Conservation (phyloP, 306 rosid genomes). For the Vigna reflexopilosa region DNA sequence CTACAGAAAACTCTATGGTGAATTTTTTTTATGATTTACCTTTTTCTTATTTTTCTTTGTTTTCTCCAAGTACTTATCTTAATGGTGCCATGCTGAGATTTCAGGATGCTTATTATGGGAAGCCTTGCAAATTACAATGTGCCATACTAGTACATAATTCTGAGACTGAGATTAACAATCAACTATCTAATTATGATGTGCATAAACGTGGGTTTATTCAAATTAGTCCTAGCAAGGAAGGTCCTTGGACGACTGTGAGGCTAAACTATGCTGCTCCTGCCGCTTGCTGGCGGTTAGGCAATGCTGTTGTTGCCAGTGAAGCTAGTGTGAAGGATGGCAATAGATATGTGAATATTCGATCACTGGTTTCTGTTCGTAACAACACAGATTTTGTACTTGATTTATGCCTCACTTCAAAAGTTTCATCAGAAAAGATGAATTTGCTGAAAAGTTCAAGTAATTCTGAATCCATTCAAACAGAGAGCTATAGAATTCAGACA, state of each 20-base stretch:
- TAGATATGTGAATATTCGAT: conserved; percentile 84
- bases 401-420: conserved; percentile 68
- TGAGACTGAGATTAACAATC: conserved; percentile 58
- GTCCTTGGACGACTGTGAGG: conserved; percentile 99
- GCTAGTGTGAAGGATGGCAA: conserved; percentile 84
- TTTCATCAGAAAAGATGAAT: conserved; percentile 40
- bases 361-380: conserved; percentile 87
- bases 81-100: conserved; percentile 41
- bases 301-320: conserved; percentile 95
- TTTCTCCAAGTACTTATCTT: conserved; percentile 34
- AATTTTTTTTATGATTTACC: conserved; percentile 29
- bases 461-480: conserved; percentile 53
- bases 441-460: conserved; percentile 46
- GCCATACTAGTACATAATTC: conserved; percentile 65
- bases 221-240: conserved; percentile 92
- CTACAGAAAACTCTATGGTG: conserved; percentile 59
- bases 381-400: conserved; percentile 75
- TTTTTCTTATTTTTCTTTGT: not conserved
- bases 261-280: conserved; percentile 93
- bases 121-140: conserved; percentile 65
- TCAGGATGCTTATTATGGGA: conserved; percentile 52
- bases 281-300: conserved; percentile 98
- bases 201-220: conserved; percentile 86
- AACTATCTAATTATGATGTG: conserved; percentile 43
- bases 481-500: conserved; percentile 50